phyloP scores from a whole-genome alignment of 768 basidiomycete genomes.

The Omphalotus guepiniiformis region DNA sequence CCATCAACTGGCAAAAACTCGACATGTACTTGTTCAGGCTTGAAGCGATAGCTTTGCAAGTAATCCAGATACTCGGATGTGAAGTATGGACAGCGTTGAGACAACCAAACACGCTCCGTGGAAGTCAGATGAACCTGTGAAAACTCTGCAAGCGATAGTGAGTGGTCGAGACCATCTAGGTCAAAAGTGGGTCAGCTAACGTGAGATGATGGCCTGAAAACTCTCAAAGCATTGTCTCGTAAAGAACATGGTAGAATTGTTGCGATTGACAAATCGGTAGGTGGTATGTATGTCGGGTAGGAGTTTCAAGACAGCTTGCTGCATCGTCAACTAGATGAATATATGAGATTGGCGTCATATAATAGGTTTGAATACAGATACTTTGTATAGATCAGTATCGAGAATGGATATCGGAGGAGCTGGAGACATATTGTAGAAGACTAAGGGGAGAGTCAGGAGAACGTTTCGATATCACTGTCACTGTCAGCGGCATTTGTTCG shows the following conservation, averaged over 20 bases:
- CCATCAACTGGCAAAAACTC: constrained; percentile 58
- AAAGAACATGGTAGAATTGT: constrained; percentile 53
- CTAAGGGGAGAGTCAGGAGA: not conserved
- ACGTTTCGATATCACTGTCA: not conserved
- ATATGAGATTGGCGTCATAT: not conserved
- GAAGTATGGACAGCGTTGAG: constrained; percentile 69
- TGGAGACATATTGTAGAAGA: not conserved
- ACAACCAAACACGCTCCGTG: constrained; percentile 67
- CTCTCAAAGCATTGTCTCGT: constrained; percentile 58
- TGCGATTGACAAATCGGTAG: constrained; percentile 82
- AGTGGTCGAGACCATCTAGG: constrained; percentile 5
- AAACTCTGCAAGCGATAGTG: constrained; percentile 49
- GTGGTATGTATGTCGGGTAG: constrained; percentile 69
- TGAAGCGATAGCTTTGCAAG: constrained; percentile 64
- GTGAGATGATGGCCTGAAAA: constrained; percentile 50
- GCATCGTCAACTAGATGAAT: constrained; percentile 78
- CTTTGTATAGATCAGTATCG: constrained; percentile 96
- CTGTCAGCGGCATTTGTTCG: no score
- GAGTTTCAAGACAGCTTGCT: constrained; percentile 79
- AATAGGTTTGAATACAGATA: constrained; percentile 17
- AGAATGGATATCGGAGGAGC: constrained; percentile 57
- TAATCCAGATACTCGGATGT: constrained; percentile 69
- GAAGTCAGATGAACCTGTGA: constrained; percentile 52
- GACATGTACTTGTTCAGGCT: constrained; percentile 68
- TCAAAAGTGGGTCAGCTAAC: constrained; percentile 33